Percentiles rank a stretch among this genome's conserved stretches.
Evolutionary conservation across 2,329 filamentous ascomycete species (phyloP).

Genomic region (Botrytis fragariae): DNA sequence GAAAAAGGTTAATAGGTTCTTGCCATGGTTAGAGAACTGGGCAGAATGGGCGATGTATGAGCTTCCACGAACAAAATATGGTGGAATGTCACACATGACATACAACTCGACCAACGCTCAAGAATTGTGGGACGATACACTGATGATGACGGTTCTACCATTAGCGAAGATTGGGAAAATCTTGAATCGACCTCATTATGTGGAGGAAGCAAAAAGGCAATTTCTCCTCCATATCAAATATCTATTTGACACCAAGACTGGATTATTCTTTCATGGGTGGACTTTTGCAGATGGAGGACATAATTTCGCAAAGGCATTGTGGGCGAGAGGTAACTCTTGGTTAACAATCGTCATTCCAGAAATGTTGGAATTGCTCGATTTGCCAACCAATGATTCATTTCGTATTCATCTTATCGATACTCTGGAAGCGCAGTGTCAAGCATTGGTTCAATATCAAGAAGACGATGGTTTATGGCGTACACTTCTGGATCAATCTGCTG

Average conservation of each 20-base stretch:
- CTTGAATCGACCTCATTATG: conserved; percentile 66
- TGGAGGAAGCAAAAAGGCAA: conserved; percentile 74
- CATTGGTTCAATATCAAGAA: conserved; percentile 59
- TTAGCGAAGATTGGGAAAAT: conserved; percentile 69
- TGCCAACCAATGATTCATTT: conserved; percentile 59
- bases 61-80: conserved; percentile 67
- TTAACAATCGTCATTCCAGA: conserved; percentile 81
- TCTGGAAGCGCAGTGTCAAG: conserved; percentile 66
- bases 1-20: conserved; percentile 64
- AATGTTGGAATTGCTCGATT: conserved; percentile 69
- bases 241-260: conserved; percentile 68
- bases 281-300: conserved; percentile 67
- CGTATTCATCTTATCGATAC: conserved; percentile 56
- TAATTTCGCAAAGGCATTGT: conserved; percentile 57
- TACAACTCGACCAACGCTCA: conserved; percentile 66
- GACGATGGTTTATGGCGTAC: conserved; percentile 70
- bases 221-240: conserved; percentile 78
- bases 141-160: conserved; percentile 85
- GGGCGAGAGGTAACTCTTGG: conserved; percentile 67
- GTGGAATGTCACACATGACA: conserved; percentile 42
- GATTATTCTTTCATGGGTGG: conserved; percentile 82
- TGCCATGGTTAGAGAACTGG: conserved; percentile 78
- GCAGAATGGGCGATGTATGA: conserved; percentile 81
- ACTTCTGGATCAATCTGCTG: conserved; percentile 63
- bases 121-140: conserved; percentile 80